Evolutionary conservation across 1,139 yeast species (phyloP).

Genomic region (Casaregolazyma suthepensis): DNA sequence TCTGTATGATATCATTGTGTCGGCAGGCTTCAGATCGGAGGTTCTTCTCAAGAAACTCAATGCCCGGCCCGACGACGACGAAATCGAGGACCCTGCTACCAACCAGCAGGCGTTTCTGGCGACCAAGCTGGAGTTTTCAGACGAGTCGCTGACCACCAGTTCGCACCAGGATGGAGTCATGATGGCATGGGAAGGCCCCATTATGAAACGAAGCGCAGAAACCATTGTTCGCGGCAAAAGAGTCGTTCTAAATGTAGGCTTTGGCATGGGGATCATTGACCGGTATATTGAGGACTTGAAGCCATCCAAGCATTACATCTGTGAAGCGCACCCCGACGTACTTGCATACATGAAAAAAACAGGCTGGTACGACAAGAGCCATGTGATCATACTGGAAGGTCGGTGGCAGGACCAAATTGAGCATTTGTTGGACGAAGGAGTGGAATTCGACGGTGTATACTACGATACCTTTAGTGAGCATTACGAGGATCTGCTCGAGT

Average conservation of each 20-base stretch:
- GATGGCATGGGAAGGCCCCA: conserved; percentile 93
- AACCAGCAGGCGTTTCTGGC: conserved; percentile 58
- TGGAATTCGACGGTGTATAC: conserved; percentile 83
- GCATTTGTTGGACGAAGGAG: conserved; percentile 55
- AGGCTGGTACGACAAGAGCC: conserved; percentile 78
- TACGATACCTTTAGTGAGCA: conserved; percentile 94
- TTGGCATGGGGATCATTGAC: conserved; percentile 96
- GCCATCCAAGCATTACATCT: conserved; percentile 74
- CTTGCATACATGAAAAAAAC: conserved; percentile 56
- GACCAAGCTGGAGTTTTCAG: conserved; percentile 63
- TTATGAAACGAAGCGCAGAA: conserved; percentile 72
- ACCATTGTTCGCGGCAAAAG: conserved; percentile 30
- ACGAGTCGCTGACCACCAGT: conserved; percentile 65
- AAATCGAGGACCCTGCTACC: conserved; percentile 29
- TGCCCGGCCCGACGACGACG: conserved; percentile 41
- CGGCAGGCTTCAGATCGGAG: conserved; percentile 91
- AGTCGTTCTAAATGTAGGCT: conserved; percentile 75
- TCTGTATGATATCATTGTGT: conserved; percentile 52
- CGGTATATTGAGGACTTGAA: conserved; percentile 54
- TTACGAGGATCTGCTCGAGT: conserved; percentile 75
- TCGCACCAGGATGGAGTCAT: conserved; percentile 82
- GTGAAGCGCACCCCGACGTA: conserved; percentile 95
- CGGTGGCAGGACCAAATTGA: conserved; percentile 87
- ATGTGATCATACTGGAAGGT: conserved; percentile 73
- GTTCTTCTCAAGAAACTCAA: conserved; percentile 65